Base-by-base conservation (phyloP, 2,329 filamentous ascomycete genomes). In the Emericellopsis cladophorae region DNA sequence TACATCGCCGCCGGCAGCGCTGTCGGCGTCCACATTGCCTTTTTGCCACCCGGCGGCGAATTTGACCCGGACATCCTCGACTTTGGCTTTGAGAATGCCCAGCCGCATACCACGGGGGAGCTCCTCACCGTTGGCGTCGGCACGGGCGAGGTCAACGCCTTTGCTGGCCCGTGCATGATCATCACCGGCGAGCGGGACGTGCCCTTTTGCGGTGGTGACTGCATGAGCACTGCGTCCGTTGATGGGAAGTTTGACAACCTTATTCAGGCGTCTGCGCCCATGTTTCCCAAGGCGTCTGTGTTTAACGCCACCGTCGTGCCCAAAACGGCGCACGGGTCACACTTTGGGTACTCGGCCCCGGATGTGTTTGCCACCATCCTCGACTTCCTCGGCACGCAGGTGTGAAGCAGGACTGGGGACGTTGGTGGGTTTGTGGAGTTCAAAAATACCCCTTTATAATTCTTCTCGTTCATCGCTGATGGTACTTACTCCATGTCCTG, bases 121-220 rank as follows among this genome's bases (percentile, higher is more conserved):
- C 51, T 81, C 2, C 53, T 81, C 34, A 80, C 74, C 1, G 54
- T 79, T 5, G 68, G 62, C 4, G 59, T 53, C 12, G 54, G 59
- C 2, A 49, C 68, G 0, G 78, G 74, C 21, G 77, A 81, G 54
- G 51, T 81, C 4, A 68, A 57, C 40, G 45, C 52, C 0, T 76
- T 74, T 49, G 56, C 51, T 2, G 76, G 74, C 0, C 73, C 76
- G 0, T 74, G 76, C 0, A 55, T 77, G 36, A 63, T 81, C 39
- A 64, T 81, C 43, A 79, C 74, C 26, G 76, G 77, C 43, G 65
- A 65, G 16, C 54, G 55, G 11, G 70, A 78, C 38, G 43, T 70
- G 10, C 68, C 72, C 6, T 81, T 76, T 54, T 82, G 79, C 44
- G 78, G 76, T 4, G 73, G 75, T 22, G 69, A 81, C 54, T 81